These are phyloP conservation scores for Mimosa pudica DNA, from an alignment of 306 rosid genomes.

Conservation along the genomic window DNA sequence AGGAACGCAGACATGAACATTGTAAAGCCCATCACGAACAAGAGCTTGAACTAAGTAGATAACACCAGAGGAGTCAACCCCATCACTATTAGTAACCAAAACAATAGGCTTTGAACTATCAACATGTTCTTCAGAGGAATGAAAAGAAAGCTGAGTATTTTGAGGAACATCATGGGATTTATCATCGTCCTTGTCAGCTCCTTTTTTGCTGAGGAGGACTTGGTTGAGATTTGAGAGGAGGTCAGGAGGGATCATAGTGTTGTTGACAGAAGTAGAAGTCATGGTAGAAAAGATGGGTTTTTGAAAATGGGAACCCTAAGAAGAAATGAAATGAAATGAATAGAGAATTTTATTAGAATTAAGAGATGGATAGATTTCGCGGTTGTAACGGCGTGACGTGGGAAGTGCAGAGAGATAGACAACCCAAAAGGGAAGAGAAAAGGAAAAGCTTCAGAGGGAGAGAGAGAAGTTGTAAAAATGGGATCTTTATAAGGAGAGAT, in stretches of 20 bases:
- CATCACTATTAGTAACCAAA: conserved; percentile 74
- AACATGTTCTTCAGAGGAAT: conserved; percentile 26
- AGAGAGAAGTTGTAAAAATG: conserved; percentile 7
- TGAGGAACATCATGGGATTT: conserved; percentile 47
- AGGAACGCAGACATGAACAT: conserved; percentile 95
- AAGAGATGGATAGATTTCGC: conserved; percentile 46
- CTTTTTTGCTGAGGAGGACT: conserved; percentile 59
- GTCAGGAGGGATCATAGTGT: conserved; percentile 72
- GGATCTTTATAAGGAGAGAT: conserved; percentile 28
- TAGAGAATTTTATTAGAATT: too few species aligned
- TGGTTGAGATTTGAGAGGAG: conserved; percentile 90
- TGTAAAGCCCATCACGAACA: conserved; percentile 67
- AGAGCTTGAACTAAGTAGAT: conserved; percentile 77
- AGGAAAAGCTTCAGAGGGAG: neutral
- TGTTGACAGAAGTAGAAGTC: conserved; percentile 64
- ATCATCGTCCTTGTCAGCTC: conserved; percentile 35
- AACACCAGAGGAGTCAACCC: conserved; percentile 82
- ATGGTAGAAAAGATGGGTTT: conserved; percentile 22
- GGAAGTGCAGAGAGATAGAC: conserved; percentile 14
- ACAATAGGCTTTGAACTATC: conserved; percentile 66
- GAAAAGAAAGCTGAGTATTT: conserved; percentile 39
- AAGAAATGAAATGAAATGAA: neutral
- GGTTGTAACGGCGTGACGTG: conserved; percentile 82
- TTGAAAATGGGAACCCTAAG: conserved; percentile 64
- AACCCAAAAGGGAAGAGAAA: conserved; percentile 29